Base-by-base conservation (phyloP, 331 rosid genomes). In the Erythrophleum ivorense region DNA sequence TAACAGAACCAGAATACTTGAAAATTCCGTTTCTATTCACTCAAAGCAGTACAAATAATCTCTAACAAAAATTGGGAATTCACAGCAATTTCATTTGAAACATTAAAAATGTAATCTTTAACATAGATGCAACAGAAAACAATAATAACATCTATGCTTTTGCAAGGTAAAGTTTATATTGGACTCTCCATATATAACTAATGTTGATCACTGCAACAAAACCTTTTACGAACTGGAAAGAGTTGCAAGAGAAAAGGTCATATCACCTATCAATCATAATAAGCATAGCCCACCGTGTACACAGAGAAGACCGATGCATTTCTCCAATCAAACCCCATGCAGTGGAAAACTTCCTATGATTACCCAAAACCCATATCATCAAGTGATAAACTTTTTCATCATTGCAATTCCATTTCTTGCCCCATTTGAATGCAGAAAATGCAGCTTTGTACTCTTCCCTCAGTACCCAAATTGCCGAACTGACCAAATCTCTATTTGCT, bases 251-350 rank as follows among this genome's bases (percentile, higher is more conserved):
- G 66, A 60, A 38, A 69, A 81, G 13, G 50, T 12, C 34, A 40
- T 38, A 68, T 75, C 19, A 95, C 97, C 98, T 89, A 71, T 95
- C 98, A 86, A 95, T 90, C 94, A 95, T 93, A 38, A 85, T 78
- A 76, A 91, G 90, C 98, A 93, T 88, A 24, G 96, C 94, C 49
- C 81, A 87, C 48, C 89, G 85, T 0, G 96, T 86, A 82, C 89
- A 83, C 76, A 91, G 64, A 55, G 89, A 85, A 74, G 91, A 88
- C 9, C 83, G 82, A 73, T 87, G 94, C 89, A 95, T 84, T 59
- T 95, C 97, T 13, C 89, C 86, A 70, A 91, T 82, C 89, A 95
- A 85, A 87, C 85, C 83, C 99, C 99, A 95, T 31, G 98, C 97
- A 81, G 82, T 82, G 71, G 89, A 85, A 77, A 93, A 95, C 71